Evolutionary conservation across 805 yeast species (phyloP).

Genomic region (Cyberlindnera maclurae): DNA sequence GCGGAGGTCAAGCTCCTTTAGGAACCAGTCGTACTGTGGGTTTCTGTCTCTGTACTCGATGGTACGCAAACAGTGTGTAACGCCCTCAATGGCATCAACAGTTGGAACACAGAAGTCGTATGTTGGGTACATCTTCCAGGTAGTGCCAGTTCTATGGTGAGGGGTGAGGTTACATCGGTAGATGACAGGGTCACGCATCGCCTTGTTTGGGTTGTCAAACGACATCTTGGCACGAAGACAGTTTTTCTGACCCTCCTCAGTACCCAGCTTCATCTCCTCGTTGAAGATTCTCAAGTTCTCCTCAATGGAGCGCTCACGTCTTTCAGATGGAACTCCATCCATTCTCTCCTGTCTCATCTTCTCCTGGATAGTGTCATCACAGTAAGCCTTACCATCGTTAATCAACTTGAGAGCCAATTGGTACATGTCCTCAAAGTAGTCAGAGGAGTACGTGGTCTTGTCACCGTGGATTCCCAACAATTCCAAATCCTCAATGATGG

Average conservation of each 20-base stretch:
- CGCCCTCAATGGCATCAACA: conserved; percentile 94
- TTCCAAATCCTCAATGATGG: conserved; percentile 87
- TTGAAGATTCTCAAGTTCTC: conserved; percentile 84
- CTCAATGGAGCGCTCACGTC: conserved; percentile 90
- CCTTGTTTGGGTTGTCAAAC: conserved; percentile 83
- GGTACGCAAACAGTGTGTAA: conserved; percentile 96
- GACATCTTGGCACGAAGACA: conserved; percentile 97
- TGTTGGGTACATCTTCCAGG: conserved; percentile 96
- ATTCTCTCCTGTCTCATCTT: conserved; percentile 98
- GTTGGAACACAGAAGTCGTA: conserved; percentile 98
- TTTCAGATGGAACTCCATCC: conserved; percentile 89
- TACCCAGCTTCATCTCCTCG: conserved; percentile 89
- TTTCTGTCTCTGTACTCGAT: conserved; percentile 98
- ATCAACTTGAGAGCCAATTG: conserved; percentile 79
- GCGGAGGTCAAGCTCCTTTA: conserved; percentile 72
- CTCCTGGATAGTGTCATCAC: conserved; percentile 93
- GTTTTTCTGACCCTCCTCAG: conserved; percentile 85
- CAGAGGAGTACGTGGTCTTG: conserved; percentile 79
- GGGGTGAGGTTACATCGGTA: conserved; percentile 97
- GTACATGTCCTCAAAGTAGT: conserved; percentile 89
- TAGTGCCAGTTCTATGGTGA: conserved; percentile 90
- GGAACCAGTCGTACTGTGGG: conserved; percentile 96
- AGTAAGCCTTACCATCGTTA: conserved; percentile 93
- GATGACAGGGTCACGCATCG: conserved; percentile 95
- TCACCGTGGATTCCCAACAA: conserved; percentile 93